phyloP scores from a whole-genome alignment of 208 protist species.

The Trichomonas tenax region DNA sequence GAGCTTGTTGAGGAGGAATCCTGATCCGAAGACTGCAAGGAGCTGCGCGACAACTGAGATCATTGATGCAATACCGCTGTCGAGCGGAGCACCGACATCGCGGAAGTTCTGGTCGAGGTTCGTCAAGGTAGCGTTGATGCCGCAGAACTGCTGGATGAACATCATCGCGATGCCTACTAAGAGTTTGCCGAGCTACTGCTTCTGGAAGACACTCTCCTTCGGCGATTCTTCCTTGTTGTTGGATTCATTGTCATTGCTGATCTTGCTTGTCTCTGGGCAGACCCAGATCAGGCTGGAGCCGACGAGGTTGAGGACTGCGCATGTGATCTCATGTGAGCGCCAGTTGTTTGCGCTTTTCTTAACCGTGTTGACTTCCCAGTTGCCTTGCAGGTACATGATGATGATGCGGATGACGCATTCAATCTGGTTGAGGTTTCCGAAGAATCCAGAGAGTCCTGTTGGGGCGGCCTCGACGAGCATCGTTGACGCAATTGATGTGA shows the following conservation, averaged over 20 bases:
- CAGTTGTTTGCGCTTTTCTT: background rate
- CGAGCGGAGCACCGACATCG: background rate
- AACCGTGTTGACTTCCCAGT: background rate
- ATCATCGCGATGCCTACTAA: background rate
- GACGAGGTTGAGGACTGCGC: background rate
- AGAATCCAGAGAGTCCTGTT: background rate
- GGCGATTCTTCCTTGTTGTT: background rate
- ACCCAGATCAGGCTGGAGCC: background rate
- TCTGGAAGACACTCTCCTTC: background rate
- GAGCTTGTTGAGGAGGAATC: background rate
- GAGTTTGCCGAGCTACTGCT: background rate
- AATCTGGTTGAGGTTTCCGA: background rate
- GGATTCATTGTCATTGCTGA: background rate
- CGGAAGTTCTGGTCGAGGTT: background rate
- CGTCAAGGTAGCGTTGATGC: slow-evolving; percentile 20
- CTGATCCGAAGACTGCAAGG: background rate
- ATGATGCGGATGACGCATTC: background rate
- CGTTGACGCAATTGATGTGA: background rate
- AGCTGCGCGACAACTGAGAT: background rate
- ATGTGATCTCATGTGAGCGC: background rate
- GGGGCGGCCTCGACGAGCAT: background rate
- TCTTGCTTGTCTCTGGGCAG: background rate
- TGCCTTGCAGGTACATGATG: background rate
- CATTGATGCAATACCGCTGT: background rate
- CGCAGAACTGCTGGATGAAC: slow-evolving; percentile 24